Percentiles rank a stretch among this genome's conserved stretches.
These are phyloP conservation scores for Cordyceps militaris DNA, from an alignment of 2,329 filamentous ascomycete genomes.

Conservation along the genomic window DNA sequence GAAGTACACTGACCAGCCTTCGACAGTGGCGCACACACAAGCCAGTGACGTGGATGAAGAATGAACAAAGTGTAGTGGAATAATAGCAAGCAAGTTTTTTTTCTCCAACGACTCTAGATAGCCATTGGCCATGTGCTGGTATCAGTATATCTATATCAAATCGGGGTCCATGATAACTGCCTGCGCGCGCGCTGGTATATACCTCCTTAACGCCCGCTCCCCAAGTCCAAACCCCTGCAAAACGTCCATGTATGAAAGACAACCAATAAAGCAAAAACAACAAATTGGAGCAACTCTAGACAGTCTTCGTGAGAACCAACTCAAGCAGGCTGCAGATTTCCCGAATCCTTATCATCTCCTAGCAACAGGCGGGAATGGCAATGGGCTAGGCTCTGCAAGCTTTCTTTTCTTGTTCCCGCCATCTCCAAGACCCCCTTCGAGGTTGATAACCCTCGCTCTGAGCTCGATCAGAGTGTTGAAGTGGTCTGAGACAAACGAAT, in stretches of 20 bases:
- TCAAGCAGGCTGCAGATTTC: too few relatives aligned
- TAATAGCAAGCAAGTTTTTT: not conserved
- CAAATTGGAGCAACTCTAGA: not conserved
- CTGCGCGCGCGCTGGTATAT: not conserved
- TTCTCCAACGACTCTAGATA: not conserved
- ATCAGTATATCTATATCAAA: not conserved
- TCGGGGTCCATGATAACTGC: not conserved
- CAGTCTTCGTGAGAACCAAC: not conserved
- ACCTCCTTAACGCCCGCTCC: not conserved
- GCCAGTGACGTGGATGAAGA: not conserved
- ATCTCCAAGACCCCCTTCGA: not conserved
- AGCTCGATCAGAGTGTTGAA: not conserved
- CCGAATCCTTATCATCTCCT: not conserved
- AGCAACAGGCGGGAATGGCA: not conserved
- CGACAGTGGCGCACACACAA: not conserved
- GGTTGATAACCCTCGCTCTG: not conserved
- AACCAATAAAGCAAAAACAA: not conserved
- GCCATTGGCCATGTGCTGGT: not conserved
- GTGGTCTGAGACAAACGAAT: not conserved
- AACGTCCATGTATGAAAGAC: not conserved
- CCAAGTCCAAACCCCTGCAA: conserved; percentile 1
- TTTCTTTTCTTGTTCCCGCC: not conserved
- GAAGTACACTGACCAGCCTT: not conserved
- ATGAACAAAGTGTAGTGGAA: not conserved
- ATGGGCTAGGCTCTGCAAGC: not conserved